These are phyloP conservation scores for Hibiscus syriacus DNA, from an alignment of 345 rosid genomes.

Conservation along the genomic window DNA sequence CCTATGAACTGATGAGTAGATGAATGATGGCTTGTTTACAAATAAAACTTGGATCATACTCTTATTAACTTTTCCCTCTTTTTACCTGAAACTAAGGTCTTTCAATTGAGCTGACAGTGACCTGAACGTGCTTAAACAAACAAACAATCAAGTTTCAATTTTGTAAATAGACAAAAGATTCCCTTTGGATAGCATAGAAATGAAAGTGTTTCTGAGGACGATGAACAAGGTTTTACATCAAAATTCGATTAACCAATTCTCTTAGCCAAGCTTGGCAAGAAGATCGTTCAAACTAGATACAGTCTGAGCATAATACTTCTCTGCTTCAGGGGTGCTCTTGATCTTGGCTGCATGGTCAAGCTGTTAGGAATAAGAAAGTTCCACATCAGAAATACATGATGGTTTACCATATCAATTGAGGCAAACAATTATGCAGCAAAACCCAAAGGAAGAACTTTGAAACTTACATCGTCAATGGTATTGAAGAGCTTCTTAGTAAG, in stretches of 20 bases:
- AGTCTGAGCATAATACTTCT: conserved; percentile 75
- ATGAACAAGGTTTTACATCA: conserved; percentile 5
- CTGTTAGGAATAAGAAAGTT: conserved; percentile 19
- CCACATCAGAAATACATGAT: background rate
- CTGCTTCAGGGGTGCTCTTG: conserved; percentile 74
- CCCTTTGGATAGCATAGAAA: conserved; percentile 6
- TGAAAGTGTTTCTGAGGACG: background rate
- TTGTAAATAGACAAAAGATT: background rate
- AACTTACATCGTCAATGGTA: conserved; percentile 50
- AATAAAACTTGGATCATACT: no score
- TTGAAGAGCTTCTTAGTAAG: conserved; percentile 65
- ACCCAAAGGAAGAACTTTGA: background rate
- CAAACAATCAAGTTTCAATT: background rate
- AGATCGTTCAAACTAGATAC: conserved; percentile 70
- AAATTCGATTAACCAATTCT: background rate
- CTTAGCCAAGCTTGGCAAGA: conserved; percentile 80
- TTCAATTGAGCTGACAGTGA: background rate
- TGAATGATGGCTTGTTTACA: background rate
- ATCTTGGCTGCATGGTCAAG: conserved; percentile 87
- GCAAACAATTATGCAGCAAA: background rate
- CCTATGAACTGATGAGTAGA: background rate
- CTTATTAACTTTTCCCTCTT: background rate
- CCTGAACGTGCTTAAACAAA: background rate
- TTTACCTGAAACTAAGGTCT: no score
- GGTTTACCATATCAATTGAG: no score